These are phyloP conservation scores for Yamadazyma paraphyllophila DNA, from an alignment of 805 yeast species.

Conservation along the genomic window DNA sequence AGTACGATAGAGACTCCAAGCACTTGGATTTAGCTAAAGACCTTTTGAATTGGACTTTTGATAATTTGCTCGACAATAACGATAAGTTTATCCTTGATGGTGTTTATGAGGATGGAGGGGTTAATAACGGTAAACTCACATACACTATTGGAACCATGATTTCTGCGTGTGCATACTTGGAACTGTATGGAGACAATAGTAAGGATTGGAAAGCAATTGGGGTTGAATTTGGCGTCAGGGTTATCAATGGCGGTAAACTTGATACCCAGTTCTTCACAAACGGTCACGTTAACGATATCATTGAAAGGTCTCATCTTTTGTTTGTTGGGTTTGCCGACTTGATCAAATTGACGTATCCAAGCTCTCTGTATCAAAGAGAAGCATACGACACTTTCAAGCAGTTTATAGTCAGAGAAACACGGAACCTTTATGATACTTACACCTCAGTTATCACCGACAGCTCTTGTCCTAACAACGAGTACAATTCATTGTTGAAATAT, in stretches of 20 bases:
- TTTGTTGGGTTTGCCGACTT: constrained; percentile 28
- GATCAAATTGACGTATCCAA: constrained; percentile 16
- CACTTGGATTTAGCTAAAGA: constrained; percentile 17
- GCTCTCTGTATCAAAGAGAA: constrained; percentile 12
- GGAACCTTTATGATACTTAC: constrained; percentile 17
- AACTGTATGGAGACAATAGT: constrained; percentile 12
- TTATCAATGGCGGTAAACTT: constrained; percentile 16
- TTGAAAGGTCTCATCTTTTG: constrained; percentile 24
- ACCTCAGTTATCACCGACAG: constrained; percentile 7
- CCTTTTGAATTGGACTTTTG: constrained; percentile 15
- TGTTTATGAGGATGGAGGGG: constrained; percentile 12
- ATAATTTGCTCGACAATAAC: constrained; percentile 15
- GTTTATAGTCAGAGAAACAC: constrained; percentile 19
- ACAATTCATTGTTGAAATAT: constrained; percentile 17
- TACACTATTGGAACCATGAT: constrained; percentile 29
- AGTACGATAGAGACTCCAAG: constrained; percentile 9
- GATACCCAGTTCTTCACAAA: constrained; percentile 18
- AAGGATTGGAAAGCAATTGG: constrained; percentile 22
- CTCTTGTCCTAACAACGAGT: constrained; percentile 13
- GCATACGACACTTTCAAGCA: constrained; percentile 19
- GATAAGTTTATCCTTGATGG: constrained; percentile 23
- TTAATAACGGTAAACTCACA: constrained; percentile 27
- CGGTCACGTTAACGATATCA: constrained; percentile 24
- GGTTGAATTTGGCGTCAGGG: constrained; percentile 18
- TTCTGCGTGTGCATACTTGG: constrained; percentile 23